Percentiles rank a stretch among this genome's conserved stretches.
Conservation (phyloP, 139 green algal species). For the Pycnococcus provasolii region DNA sequence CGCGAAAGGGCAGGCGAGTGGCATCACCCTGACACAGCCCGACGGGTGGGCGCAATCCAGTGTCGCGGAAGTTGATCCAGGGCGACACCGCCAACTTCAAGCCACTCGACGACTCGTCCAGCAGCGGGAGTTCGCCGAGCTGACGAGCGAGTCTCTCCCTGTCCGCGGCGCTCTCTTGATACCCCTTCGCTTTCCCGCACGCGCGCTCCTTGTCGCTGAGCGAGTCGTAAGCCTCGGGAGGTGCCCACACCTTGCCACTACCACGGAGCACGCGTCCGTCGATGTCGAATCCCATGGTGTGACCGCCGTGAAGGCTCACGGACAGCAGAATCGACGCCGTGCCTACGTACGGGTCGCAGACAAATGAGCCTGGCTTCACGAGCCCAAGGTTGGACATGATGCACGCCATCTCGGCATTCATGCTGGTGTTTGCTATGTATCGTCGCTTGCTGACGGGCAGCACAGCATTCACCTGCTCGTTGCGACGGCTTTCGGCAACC, state of each 20-base stretch:
- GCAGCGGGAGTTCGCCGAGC: too few species aligned
- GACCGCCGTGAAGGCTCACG: background rate
- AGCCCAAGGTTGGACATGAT: constrained; percentile 16
- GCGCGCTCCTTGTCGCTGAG: background rate
- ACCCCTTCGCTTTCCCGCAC: background rate
- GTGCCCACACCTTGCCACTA: background rate
- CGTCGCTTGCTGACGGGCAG: background rate
- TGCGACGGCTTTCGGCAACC: too few species aligned
- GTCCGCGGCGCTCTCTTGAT: background rate
- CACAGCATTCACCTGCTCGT: too few species aligned
- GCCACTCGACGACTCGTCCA: too few species aligned
- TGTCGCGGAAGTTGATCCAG: constrained; percentile 9
- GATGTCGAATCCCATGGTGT: constrained; percentile 17
- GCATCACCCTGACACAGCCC: background rate
- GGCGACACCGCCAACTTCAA: too few species aligned
- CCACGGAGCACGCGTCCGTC: background rate
- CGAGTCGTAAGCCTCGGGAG: too few species aligned
- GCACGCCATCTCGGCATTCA: constrained; percentile 14
- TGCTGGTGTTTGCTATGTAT: constrained; percentile 7
- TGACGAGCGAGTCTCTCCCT: background rate
- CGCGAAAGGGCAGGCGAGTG: background rate
- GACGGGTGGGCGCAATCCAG: background rate
- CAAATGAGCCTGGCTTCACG: background rate
- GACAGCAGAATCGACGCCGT: constrained; percentile 1
- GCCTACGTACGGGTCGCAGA: constrained; percentile 16